Base-by-base conservation (phyloP, 2,329 filamentous ascomycete genomes). In the Pyricularia pennisetigena region DNA sequence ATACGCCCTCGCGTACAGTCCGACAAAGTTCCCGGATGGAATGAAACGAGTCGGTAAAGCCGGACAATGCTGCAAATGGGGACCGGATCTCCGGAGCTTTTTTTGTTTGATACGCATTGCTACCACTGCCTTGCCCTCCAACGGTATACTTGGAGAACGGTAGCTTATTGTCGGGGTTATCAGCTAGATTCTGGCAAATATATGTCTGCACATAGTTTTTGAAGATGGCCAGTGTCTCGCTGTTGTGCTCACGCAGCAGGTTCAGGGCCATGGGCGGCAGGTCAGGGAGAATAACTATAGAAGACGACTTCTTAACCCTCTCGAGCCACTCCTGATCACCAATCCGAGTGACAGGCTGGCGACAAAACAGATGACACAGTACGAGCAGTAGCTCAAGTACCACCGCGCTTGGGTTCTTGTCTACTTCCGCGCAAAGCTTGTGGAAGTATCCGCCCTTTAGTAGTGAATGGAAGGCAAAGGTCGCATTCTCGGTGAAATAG, bases 401-500 rank as follows among this genome's bases (percentile, higher is more conserved):
- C 0, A 87, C 83, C 0, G 76, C 71, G 20, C 84, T 77, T 1
- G 82, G 81, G 20, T 83, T 82, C 3, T 75, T 78, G 62, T 84
- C 76, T 49, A 91, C 81, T 20, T 84, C 79, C 2, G 80, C 80
- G 74, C 90, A 92, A 0, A 94, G 77, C 26, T 81, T 66, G 70
- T 82, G 79, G 74, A 94, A 90, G 73, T 90, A 93, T 0, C 90
- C 90, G 2, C 84, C 85, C 69, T 87, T 89, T 1, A 94, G 78
- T 10, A 94, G 80, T 0, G 90, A 86, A 74, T 94, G 91, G 77
- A 94, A 92, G 0, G 90, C 90, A 74, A 94, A 93, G 5, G 86
- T 87, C 0, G 88, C 86, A 72, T 90, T 92, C 72, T 93, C 90
- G 0, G 89, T 90, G 72, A 88, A 93, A 78, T 93, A 93, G 1